Base-by-base conservation (phyloP, 2,329 filamentous ascomycete genomes). In the Hirsutella thompsonii region DNA sequence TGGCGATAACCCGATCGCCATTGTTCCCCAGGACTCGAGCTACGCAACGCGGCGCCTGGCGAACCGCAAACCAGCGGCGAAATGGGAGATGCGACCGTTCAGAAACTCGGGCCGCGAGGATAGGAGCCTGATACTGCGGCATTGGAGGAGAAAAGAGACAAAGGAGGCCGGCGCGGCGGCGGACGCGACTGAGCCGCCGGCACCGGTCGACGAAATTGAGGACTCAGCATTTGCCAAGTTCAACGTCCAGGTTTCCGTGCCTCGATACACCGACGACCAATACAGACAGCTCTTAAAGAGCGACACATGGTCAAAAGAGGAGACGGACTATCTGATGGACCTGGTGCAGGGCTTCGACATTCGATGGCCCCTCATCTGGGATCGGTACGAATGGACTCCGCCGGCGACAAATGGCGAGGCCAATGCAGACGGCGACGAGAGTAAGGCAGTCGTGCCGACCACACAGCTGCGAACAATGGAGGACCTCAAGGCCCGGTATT, bases 401-500 rank as follows among this genome's bases (percentile, higher is more conserved):
- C 62, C 65, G 23, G 56, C 63, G 2, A 59, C 62, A 2, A 64
- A 68, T 37, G 63, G 61, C 40, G 63, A 71, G 37, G 64, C 65
- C 2, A 64, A 66, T 4, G 61, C 55, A 16, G 63, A 68, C 32
- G 64, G 63, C 36, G 62, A 67, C 37, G 63, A 68, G 46, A 66
- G 62, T 44, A 76, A 68, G 39, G 74, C 73, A 2, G 62, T 81
- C 21, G 65, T 79, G 26, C 60, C 70, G 1, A 68, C 69, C 5
- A 55, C 66, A 3, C 74, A 70, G 42, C 59, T 56, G 8, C 77
- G 92, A 34, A 80, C 77, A 2, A 79, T 95, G 69, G 92, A 98
- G 58, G 87, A 94, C 46, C 67, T 98, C 45, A 98, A 98, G 60
- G 74, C 81, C 14, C 76, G 92, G 40, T 96, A 94, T 63, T 98